Evolutionary conservation across 1,284 basidiomycete species (phyloP).

Genomic region (Malassezia dermatis): DNA sequence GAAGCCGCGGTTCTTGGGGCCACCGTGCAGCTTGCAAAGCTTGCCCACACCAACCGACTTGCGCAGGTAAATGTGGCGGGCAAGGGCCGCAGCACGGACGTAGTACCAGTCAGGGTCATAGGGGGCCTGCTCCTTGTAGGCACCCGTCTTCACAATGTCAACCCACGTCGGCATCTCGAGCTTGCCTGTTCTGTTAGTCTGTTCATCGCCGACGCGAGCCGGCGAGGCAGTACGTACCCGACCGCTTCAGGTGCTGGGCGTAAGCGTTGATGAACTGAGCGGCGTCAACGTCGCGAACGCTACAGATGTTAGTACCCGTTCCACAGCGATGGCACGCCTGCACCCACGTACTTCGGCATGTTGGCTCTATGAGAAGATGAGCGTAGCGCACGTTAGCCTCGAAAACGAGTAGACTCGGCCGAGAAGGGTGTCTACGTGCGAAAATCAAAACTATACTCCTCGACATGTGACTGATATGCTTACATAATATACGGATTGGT

Average conservation of each 20-base stretch:
- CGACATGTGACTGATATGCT: conserved; percentile 14
- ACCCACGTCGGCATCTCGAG: conserved; percentile 98
- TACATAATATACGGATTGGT: conserved; percentile 11
- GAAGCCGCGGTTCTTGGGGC: conserved; percentile 77
- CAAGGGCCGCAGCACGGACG: conserved; percentile 88
- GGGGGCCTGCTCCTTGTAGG: conserved; percentile 94
- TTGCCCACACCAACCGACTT: conserved; percentile 96
- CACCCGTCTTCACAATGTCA: conserved; percentile 96
- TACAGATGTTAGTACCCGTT: conserved; percentile 18
- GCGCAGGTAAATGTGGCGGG: conserved; percentile 99
- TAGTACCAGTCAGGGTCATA: conserved; percentile 99
- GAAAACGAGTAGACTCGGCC: conserved; percentile 10
- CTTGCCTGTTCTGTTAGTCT: conserved; percentile 55
- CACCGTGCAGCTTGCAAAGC: conserved; percentile 91
- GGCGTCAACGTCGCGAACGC: conserved; percentile 54
- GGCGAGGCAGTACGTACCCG: conserved; percentile 51
- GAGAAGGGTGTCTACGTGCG: conserved; percentile 11
- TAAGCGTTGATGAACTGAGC: conserved; percentile 84
- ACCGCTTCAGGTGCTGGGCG: conserved; percentile 84
- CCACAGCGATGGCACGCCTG: not conserved
- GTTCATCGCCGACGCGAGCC: not conserved
- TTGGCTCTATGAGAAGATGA: conserved; percentile 25
- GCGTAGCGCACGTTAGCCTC: not conserved
- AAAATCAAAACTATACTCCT: conserved; percentile 16
- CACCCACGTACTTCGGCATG: conserved; percentile 39